Conservation (phyloP, 2,329 filamentous ascomycete species). For the Paramyrothecium roridum region DNA sequence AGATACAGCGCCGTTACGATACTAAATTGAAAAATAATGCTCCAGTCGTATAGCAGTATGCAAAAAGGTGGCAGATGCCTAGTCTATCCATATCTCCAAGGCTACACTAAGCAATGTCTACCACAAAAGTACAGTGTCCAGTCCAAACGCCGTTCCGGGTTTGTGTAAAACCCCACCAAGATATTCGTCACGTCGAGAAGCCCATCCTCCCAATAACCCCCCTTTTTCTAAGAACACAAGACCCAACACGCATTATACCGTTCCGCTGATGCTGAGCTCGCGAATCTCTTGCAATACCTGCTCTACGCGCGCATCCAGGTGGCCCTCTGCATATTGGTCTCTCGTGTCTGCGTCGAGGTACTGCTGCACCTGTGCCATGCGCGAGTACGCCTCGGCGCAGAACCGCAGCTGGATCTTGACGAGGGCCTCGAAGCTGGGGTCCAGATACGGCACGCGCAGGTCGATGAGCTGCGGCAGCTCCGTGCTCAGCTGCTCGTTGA, state of each 20-base stretch:
- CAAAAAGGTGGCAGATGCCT: constrained; percentile 1
- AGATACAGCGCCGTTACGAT: no score
- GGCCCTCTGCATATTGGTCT: constrained; percentile 92
- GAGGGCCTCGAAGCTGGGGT: constrained; percentile 94
- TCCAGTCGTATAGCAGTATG: not conserved
- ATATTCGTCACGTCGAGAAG: not conserved
- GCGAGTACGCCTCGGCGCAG: constrained; percentile 93
- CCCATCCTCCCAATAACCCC: not conserved
- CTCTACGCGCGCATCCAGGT: constrained; percentile 88
- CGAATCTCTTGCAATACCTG: constrained; percentile 96
- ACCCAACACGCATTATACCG: constrained; percentile 41
- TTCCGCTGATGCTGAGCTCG: constrained; percentile 86
- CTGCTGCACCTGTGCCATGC: constrained; percentile 99
- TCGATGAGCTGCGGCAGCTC: constrained; percentile 97
- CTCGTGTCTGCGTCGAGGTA: constrained; percentile 93
- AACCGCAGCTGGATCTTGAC: constrained; percentile 98
- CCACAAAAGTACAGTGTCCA: constrained; percentile 14
- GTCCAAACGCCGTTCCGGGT: constrained; percentile 21
- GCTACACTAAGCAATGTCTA: constrained; percentile 17
- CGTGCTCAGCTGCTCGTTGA: constrained; percentile 92
- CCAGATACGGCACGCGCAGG: constrained; percentile 91
- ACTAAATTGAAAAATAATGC: no score
- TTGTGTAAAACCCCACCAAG: not conserved
- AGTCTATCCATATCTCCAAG: constrained; percentile 21
- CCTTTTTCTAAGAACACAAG: constrained; percentile 1